Percentiles rank a stretch among this genome's conserved stretches.
phyloP scores from a whole-genome alignment of 257 asterid species.

The Cruciata laevipes region DNA sequence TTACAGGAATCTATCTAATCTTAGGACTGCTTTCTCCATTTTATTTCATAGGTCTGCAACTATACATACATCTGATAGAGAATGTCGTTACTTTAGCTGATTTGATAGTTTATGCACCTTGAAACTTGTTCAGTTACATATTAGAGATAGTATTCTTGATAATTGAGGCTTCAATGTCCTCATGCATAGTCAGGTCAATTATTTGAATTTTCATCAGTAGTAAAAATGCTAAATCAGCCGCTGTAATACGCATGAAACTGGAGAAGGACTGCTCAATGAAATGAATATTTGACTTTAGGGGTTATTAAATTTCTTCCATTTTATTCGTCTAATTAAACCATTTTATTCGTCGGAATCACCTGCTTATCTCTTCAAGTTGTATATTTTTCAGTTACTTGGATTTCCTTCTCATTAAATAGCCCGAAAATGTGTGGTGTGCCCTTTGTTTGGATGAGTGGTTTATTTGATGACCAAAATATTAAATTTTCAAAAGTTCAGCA shows the following conservation, averaged over 20 bases:
- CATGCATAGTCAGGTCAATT: background rate
- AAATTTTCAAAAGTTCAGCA: background rate
- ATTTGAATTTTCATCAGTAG: too few species aligned
- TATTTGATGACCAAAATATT: background rate
- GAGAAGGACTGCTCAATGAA: background rate
- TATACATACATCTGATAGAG: background rate
- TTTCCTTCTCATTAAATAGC: background rate
- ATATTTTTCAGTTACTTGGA: background rate
- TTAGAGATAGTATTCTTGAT: background rate
- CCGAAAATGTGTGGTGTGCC: background rate
- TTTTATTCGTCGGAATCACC: background rate
- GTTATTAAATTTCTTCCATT: too few species aligned
- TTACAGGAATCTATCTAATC: background rate
- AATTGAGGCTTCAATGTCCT: background rate
- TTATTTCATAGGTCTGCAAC: background rate
- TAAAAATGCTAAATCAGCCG: too few species aligned
- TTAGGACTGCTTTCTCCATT: background rate
- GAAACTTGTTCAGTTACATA: background rate
- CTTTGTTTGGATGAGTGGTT: background rate
- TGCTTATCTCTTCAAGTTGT: background rate
- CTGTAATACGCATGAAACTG: too few species aligned
- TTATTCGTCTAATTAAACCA: too few species aligned
- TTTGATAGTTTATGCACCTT: background rate
- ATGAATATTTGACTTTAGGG: background rate
- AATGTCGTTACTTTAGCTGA: background rate